These are phyloP conservation scores for Colletotrichum orbiculare DNA, from an alignment of 2,329 filamentous ascomycete genomes.

Conservation along the genomic window DNA sequence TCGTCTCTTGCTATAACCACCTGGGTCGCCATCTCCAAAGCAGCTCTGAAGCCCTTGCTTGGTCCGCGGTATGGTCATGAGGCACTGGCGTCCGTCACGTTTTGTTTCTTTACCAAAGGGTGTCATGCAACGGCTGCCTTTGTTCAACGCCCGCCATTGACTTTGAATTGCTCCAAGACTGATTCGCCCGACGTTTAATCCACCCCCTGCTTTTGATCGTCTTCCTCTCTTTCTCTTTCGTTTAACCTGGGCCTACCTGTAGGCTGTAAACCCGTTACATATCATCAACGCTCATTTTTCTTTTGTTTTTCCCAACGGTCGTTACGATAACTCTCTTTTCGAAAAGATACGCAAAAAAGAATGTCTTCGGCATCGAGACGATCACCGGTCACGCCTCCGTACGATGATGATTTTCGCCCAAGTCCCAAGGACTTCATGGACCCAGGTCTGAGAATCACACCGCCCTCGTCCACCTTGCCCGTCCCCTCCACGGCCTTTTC, in stretches of 20 bases:
- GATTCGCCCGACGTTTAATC: slow-evolving; percentile 7
- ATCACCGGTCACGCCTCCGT: slow-evolving; percentile 33
- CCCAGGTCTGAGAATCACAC: slow-evolving; percentile 1
- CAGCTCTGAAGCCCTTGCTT: slow-evolving; percentile 7
- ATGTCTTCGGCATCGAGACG: slow-evolving; percentile 26
- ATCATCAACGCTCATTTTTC: slow-evolving; percentile 8
- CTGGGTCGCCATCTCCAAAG: slow-evolving; percentile 29
- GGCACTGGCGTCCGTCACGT: slow-evolving; percentile 19
- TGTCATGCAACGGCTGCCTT: slow-evolving; percentile 24
- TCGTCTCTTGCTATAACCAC: slow-evolving; percentile 30
- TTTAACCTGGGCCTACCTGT: slow-evolving; percentile 6
- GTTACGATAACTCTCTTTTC: slow-evolving; percentile 5
- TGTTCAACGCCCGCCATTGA: not conserved
- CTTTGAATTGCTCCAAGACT: not conserved
- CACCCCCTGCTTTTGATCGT: not conserved
- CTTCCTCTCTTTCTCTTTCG: slow-evolving; percentile 4
- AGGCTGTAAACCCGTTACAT: not conserved
- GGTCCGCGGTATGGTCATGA: slow-evolving; percentile 12
- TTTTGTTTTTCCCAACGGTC: slow-evolving; percentile 10
- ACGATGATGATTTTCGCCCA: slow-evolving; percentile 20
- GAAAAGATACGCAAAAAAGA: not conserved
- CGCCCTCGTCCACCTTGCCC: not conserved
- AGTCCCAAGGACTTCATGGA: slow-evolving; percentile 11
- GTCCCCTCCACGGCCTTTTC: slow-evolving; percentile 37
- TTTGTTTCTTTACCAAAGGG: slow-evolving; percentile 7